Conservation (phyloP, 768 basidiomycete genomes). For the Cubamyces sp. region DNA sequence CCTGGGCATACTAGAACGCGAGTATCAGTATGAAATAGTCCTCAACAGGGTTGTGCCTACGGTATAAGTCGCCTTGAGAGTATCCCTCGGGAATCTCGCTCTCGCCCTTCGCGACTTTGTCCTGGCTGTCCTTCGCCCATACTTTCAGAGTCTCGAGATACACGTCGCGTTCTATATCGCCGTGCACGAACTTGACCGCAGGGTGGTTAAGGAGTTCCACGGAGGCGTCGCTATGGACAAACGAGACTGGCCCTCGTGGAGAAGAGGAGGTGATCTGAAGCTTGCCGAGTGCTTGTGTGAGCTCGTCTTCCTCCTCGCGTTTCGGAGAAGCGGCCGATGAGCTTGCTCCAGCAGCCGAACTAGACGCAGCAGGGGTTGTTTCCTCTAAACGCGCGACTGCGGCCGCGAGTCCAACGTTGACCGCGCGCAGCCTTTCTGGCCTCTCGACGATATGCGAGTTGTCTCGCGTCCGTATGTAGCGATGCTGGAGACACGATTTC, state of each 20-base stretch:
- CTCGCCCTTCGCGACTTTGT: constrained; percentile 61
- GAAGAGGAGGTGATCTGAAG: constrained; percentile 26
- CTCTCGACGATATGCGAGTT: constrained; percentile 83
- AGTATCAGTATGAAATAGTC: background rate
- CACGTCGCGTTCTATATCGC: constrained; percentile 65
- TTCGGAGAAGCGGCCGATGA: background rate
- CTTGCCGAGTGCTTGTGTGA: constrained; percentile 48
- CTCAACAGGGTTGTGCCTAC: constrained; percentile 47
- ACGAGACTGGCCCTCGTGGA: constrained; percentile 39
- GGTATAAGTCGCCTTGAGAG: constrained; percentile 81
- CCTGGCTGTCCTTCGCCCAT: constrained; percentile 62
- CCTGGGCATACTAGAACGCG: constrained; percentile 69
- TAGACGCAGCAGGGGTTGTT: background rate
- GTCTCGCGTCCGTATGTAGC: constrained; percentile 78
- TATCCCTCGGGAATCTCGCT: constrained; percentile 78
- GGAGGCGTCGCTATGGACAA: constrained; percentile 57
- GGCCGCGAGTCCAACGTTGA: constrained; percentile 80
- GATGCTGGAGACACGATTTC: constrained; percentile 73
- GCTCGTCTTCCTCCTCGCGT: constrained; percentile 39
- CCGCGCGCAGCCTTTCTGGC: constrained; percentile 85
- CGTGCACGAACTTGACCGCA: constrained; percentile 77
- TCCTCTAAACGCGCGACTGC: constrained; percentile 73
- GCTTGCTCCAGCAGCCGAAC: background rate
- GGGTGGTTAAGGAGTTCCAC: constrained; percentile 59
- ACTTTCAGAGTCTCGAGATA: constrained; percentile 65